A percentile compares a stretch with the other conserved stretches of the same genome.
Evolutionary conservation across 2,329 filamentous ascomycete species (phyloP).

Genomic region (Pseudocercospora crystallina): DNA sequence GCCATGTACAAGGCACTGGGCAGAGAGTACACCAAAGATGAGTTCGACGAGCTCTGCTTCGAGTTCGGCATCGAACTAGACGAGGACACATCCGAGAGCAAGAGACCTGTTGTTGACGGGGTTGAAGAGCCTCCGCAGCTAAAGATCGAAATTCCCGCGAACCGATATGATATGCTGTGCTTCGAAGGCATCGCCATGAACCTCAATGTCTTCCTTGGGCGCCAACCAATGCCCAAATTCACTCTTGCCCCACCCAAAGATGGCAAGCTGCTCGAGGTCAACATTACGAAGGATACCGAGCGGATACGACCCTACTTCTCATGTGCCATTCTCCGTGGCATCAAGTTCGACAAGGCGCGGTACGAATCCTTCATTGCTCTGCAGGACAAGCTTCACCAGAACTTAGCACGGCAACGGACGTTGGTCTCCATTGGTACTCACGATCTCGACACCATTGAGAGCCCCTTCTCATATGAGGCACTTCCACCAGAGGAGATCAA

Average conservation of each 20-base stretch:
- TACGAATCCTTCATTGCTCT: slow-evolving; percentile 98
- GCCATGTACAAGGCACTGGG: slow-evolving; percentile 91
- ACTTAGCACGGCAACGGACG: slow-evolving; percentile 87
- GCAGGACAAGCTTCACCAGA: slow-evolving; percentile 97
- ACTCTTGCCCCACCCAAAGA: slow-evolving; percentile 68
- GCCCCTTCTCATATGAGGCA: slow-evolving; percentile 96
- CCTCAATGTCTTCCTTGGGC: slow-evolving; percentile 89
- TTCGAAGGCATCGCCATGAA: slow-evolving; percentile 96
- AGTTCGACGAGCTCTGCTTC: slow-evolving; percentile 97
- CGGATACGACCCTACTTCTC: slow-evolving; percentile 85
- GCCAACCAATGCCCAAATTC: slow-evolving; percentile 75
- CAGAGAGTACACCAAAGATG: slow-evolving; percentile 85
- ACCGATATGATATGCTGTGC: slow-evolving; percentile 88
- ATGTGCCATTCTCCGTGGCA: slow-evolving; percentile 81
- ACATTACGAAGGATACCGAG: slow-evolving; percentile 64
- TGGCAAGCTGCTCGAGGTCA: slow-evolving; percentile 76
- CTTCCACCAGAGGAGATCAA: slow-evolving; percentile 86
- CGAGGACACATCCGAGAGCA: slow-evolving; percentile 81
- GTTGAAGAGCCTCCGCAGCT: slow-evolving; percentile 86
- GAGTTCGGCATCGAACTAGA: slow-evolving; percentile 98
- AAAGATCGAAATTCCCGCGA: slow-evolving; percentile 97
- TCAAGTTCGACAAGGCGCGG: slow-evolving; percentile 85
- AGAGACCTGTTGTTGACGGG: slow-evolving; percentile 72
- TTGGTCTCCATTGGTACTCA: slow-evolving; percentile 97
- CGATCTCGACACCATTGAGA: slow-evolving; percentile 88